A percentile compares a stretch with the other conserved stretches of the same genome.
phyloP scores from a whole-genome alignment of 352 stramenopile genomes.

The Phytophthora pini region DNA sequence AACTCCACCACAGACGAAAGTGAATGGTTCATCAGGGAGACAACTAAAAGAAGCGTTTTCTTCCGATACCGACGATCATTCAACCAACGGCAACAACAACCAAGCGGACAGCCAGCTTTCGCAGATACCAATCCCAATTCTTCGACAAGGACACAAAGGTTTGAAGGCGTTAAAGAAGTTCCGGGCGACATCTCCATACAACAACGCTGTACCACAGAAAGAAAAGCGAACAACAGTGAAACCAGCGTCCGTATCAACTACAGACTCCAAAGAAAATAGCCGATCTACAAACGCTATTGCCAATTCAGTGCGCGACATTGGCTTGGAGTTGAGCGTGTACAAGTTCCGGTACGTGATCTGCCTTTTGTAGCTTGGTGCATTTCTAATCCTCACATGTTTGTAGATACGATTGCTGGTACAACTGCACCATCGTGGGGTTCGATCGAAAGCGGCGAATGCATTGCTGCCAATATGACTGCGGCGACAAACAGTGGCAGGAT shows the following conservation, averaged over 20 bases:
- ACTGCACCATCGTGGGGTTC: slow-evolving; percentile 76
- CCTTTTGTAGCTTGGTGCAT: not conserved
- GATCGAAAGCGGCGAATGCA: slow-evolving; percentile 76
- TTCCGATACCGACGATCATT: not conserved
- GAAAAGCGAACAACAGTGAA: slow-evolving; percentile 21
- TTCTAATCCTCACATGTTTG: not conserved
- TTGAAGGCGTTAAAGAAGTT: slow-evolving; percentile 73
- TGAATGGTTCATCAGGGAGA: slow-evolving; percentile 2
- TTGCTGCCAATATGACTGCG: slow-evolving; percentile 84
- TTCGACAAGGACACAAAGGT: slow-evolving; percentile 70
- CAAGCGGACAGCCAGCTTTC: slow-evolving; percentile 20
- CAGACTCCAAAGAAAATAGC: slow-evolving; percentile 10
- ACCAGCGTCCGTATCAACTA: slow-evolving; percentile 8
- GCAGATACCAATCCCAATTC: slow-evolving; percentile 42
- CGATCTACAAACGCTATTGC: slow-evolving; percentile 25
- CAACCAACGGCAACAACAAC: slow-evolving; percentile 26
- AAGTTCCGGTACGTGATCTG: slow-evolving; percentile 53
- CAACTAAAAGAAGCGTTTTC: slow-evolving; percentile 20
- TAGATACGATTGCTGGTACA: slow-evolving; percentile 86
- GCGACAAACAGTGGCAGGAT: slow-evolving; percentile 85
- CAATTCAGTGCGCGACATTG: slow-evolving; percentile 71
- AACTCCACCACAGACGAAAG: slow-evolving; percentile 25
- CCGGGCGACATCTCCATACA: slow-evolving; percentile 65
- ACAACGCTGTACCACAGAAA: slow-evolving; percentile 35
- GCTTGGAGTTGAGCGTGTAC: slow-evolving; percentile 67